phyloP scores from a whole-genome alignment of 306 rosid genomes.

The Castanospermum australe region DNA sequence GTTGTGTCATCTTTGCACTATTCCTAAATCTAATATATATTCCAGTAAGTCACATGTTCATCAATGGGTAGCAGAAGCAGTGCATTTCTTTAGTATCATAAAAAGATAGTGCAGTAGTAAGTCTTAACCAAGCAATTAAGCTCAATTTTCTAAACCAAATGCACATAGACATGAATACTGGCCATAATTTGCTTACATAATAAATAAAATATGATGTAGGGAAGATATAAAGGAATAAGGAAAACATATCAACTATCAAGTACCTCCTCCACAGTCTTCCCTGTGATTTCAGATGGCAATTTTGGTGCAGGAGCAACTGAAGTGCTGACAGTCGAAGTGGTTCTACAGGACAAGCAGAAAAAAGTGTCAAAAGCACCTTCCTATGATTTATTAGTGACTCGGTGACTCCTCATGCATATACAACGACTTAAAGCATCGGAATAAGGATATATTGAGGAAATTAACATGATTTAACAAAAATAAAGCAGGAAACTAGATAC shows the following conservation, averaged over 20 bases:
- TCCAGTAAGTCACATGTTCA: not conserved
- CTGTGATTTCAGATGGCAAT: slow-evolving; percentile 91
- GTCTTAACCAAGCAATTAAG: not conserved
- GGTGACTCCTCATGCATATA: slow-evolving; percentile 13
- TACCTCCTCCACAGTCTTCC: slow-evolving; percentile 98
- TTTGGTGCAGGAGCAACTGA: slow-evolving; percentile 58
- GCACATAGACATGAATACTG: not conserved
- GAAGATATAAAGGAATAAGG: not conserved
- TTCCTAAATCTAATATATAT: not conserved
- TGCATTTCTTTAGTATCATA: not conserved
- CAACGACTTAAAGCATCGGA: not conserved
- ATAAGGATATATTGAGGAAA: not conserved
- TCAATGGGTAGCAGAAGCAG: not conserved
- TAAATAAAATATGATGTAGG: not conserved
- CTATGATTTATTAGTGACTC: not conserved
- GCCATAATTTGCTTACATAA: not conserved
- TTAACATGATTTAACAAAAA: not conserved
- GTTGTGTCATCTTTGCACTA: not conserved
- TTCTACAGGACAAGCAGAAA: slow-evolving; percentile 45
- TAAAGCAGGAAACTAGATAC: not conserved
- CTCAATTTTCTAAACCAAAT: slow-evolving; percentile 1
- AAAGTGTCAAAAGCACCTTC: slow-evolving; percentile 22
- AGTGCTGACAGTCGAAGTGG: slow-evolving; percentile 64
- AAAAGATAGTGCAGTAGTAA: not conserved
- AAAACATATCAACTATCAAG: not conserved